Conservation (phyloP, 805 yeast genomes). For the Pichia sporocuriosa region DNA sequence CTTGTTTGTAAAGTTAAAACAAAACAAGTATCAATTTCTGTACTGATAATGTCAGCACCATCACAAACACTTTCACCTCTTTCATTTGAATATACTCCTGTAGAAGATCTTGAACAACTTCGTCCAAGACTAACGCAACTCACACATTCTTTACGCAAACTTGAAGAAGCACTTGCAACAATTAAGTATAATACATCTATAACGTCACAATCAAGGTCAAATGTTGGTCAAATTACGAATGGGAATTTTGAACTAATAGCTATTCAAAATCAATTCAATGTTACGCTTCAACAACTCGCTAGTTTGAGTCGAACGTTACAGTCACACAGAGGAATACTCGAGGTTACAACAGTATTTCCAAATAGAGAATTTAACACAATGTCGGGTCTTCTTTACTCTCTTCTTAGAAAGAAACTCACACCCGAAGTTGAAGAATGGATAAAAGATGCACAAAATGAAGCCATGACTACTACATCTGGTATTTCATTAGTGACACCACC, state of each 20-base stretch:
- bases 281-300: slow-evolving; percentile 72
- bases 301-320: slow-evolving; percentile 69
- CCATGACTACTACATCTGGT: neutral
- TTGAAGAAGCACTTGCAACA: slow-evolving; percentile 45
- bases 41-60: too few species aligned
- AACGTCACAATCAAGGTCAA: too few species aligned
- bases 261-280: slow-evolving; percentile 77
- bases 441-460: neutral
- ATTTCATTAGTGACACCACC: neutral
- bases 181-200: slow-evolving; percentile 26
- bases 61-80: neutral
- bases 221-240: too few species aligned
- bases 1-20: too few species aligned
- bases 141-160: slow-evolving; percentile 51
- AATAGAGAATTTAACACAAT: slow-evolving; percentile 80
- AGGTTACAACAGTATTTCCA: slow-evolving; percentile 74
- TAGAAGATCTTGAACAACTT: slow-evolving; percentile 54
- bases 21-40: too few species aligned
- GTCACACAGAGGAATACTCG: slow-evolving; percentile 50
- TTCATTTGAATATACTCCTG: slow-evolving; percentile 41
- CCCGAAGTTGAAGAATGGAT: slow-evolving; percentile 94
- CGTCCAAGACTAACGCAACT: slow-evolving; percentile 56
- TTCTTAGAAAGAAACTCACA: slow-evolving; percentile 76
- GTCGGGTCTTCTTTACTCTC: slow-evolving; percentile 74
- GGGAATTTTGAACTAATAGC: slow-evolving; percentile 50